Evolutionary conservation across 495 filamentous ascomycete species (phyloP), one percentile per base, ranked within the genome.

Genomic region (Lophiostoma macrostomum): DNA sequence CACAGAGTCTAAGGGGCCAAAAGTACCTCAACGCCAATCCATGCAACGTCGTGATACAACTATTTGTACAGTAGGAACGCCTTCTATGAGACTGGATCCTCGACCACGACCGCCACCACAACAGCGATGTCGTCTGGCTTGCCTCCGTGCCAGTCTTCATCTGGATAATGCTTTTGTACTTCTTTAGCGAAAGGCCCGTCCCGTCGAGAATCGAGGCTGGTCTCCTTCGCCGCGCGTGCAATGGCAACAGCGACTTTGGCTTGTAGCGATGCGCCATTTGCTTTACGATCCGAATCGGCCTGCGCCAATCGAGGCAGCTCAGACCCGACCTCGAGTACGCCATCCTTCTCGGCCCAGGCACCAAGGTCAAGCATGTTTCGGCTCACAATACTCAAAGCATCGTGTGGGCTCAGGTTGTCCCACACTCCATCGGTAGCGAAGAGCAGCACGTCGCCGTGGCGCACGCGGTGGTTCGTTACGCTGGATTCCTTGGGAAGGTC

Each of bases 171-270:
- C 58, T 83, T 86, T 64, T 91, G 87, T 29, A 95, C 89, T 68
- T 95, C 91, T 67, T 85, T 93, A 8, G 93, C 90, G 67, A 98
- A 98, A 24, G 93, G 93, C 0, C 93, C 89, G 67, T 98, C 88
- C 32, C 85, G 69, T 50, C 82, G 86, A 14, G 73, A 73, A 66
- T 95, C 85, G 22, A 83, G 64, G 65, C 90, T 95, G 13, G 90
- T 91, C 12, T 77, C 67, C 68, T 96, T 97, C 4, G 93, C 94
- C 47, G 89, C 86, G 2, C 73, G 70, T 6, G 85, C 84, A 38
- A 97, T 82, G 19, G 85, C 80, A 2, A 83, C 76, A 0, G 94
- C 90, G 4, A 98, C 66, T n/a, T 83, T 67, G 40, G 81, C 84
- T 66, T 93, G 89, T 31, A 96, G 76, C 3, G 71, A 74, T 19